A percentile compares a stretch with the other conserved stretches of the same genome.
Evolutionary conservation across 2,329 filamentous ascomycete species (phyloP).

Genomic region (Metarhizium guizhouense): DNA sequence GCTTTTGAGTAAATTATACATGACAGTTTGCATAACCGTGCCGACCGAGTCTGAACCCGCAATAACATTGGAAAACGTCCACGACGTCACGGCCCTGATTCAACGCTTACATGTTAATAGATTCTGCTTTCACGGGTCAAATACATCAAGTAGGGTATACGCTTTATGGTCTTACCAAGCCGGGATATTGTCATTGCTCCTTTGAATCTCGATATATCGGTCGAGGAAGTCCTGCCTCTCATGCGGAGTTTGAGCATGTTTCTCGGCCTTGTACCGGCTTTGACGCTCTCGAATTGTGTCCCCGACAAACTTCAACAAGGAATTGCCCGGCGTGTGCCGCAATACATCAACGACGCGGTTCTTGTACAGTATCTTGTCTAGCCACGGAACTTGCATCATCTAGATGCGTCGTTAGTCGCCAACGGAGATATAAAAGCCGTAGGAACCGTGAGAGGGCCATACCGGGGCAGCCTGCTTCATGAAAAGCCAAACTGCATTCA

Average conservation of each 20-base stretch:
- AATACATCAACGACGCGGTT: slow-evolving; percentile 7
- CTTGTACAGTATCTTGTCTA: slow-evolving; percentile 3
- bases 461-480: slow-evolving; percentile 10
- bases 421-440: not conserved
- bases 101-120: not conserved
- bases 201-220: slow-evolving; percentile 11
- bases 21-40: slow-evolving; percentile 17
- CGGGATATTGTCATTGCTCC: not conserved
- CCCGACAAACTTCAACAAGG: slow-evolving; percentile 23
- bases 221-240: slow-evolving; percentile 8
- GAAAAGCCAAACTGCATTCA: slow-evolving; percentile 9
- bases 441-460: not conserved
- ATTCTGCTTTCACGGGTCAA: too few relatives aligned
- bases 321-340: slow-evolving; percentile 9
- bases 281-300: slow-evolving; percentile 18
- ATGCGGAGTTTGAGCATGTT: not conserved
- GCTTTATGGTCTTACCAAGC: not conserved
- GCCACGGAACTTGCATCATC: slow-evolving; percentile 5
- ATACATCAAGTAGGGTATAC: too few relatives aligned
- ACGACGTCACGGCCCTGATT: slow-evolving; percentile 15
- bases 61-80: slow-evolving; percentile 20
- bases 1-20: slow-evolving; percentile 19
- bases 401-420: not conserved
- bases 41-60: slow-evolving; percentile 20
- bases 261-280: not conserved